Conservation (phyloP, 495 filamentous ascomycete species). For the Aspergillus conjunctus region DNA sequence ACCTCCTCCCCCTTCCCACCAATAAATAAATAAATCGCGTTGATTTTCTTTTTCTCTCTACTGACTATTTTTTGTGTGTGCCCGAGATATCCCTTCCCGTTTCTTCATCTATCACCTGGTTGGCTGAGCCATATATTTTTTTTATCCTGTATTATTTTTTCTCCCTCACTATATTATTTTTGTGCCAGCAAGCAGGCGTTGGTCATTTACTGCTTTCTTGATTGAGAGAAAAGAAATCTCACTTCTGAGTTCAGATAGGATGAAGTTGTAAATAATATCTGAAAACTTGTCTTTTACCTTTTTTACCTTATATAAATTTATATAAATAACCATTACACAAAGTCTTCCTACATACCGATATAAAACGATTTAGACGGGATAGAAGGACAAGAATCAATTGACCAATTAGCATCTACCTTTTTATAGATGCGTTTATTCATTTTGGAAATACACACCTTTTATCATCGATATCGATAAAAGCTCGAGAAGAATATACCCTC, state of each 20-base stretch:
- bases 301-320: background rate
- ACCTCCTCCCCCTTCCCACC: background rate
- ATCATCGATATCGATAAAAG: too few relatives aligned
- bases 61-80: too few relatives aligned
- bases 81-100: constrained; percentile 31
- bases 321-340: too few relatives aligned
- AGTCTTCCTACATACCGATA: too few relatives aligned
- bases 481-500: too few relatives aligned
- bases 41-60: constrained; percentile 16
- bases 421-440: too few relatives aligned
- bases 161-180: constrained; percentile 4
- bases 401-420: too few relatives aligned
- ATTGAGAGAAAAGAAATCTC: background rate
- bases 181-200: constrained; percentile 20
- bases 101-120: constrained; percentile 6
- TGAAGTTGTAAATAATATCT: background rate
- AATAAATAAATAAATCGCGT: constrained; percentile 2
- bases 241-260: background rate
- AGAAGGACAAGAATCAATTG: too few relatives aligned
- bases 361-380: too few relatives aligned
- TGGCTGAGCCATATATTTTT: constrained; percentile 27
- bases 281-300: background rate
- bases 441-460: too few relatives aligned
- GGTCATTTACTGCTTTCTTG: constrained; percentile 12
- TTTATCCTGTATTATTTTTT: constrained; percentile 17